Evolutionary conservation across 1,284 basidiomycete genomes (phyloP), one percentile per base, ranked within the genome.

Genomic region (Mycosarcoma maydis): DNA sequence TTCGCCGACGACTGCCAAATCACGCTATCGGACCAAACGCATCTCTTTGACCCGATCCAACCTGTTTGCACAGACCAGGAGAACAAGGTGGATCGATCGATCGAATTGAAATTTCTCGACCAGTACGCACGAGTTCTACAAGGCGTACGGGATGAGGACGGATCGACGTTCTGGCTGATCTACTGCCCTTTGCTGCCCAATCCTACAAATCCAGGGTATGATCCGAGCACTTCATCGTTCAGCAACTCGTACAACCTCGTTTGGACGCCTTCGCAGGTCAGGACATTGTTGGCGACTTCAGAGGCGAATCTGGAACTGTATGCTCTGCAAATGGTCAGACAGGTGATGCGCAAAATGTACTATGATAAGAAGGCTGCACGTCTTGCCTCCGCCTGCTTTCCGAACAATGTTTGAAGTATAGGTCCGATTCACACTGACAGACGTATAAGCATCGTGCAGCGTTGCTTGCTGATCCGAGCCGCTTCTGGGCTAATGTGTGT

Each of bases 161-260:
- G 37, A 3, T 53, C 54, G 27, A 19, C n/a, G 0, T 61, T 79
- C 24, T 62, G 44, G 29, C 43, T 80, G 17, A 47, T 80, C 44
- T 80, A 80, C 49, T 78, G 77, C 34, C 78, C 78, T 2, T 36
- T 80, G 17, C 43, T 80, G 34, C 78, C 78, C 8, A 73, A 76
- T 36, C 36, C 62, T 17, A 52, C 26, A 2, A 70, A 76, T 43
- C 57, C 73, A 1, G 61, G 43, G 11, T 80, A 76, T 54, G 77
- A 80, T 42, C 78, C 78, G 19, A 71, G 68, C 42, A 69, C 61
- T 7, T 44, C 72, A 3, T 14, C 42, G 17, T 77, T 77, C 49
- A 77, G 73, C 47, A 80, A 75, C 26, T 77, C 75, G 40, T 80
- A 80, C 45, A 80, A 80, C 41, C 61, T 80, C 20, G 72, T 80